Conservation (phyloP, 768 basidiomycete genomes). For the Naganishia kalamii region DNA sequence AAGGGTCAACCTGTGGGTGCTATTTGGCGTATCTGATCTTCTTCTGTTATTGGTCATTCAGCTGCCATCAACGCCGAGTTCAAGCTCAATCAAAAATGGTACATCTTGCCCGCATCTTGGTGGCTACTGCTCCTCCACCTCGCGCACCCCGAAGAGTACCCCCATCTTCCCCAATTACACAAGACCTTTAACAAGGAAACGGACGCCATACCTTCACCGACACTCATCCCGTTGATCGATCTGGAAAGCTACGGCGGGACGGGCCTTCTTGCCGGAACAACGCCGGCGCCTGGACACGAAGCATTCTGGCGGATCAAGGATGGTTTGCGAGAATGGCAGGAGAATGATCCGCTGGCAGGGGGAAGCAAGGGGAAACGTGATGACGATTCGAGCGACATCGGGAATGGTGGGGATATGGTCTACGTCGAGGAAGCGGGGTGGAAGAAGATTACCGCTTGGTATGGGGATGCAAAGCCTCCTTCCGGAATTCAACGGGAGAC, state of each 20-base stretch:
- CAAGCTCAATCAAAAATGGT: slow-evolving; percentile 18
- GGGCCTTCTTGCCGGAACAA: not conserved
- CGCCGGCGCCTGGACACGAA: slow-evolving; percentile 9
- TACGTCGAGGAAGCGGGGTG: slow-evolving; percentile 16
- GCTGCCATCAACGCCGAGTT: slow-evolving; percentile 6
- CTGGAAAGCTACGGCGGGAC: not conserved
- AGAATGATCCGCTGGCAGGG: not conserved
- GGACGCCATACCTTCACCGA: not conserved
- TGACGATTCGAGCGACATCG: not conserved
- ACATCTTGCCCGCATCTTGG: slow-evolving; percentile 22
- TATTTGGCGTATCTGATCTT: not conserved
- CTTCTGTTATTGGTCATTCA: not conserved
- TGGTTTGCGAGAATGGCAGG: slow-evolving; percentile 10
- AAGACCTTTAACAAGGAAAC: not conserved
- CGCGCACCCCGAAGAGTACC: slow-evolving; percentile 18
- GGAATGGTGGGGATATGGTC: slow-evolving; percentile 15
- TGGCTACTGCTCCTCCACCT: slow-evolving; percentile 19
- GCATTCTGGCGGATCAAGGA: slow-evolving; percentile 17
- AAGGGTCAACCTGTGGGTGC: not conserved
- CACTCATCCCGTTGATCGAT: not conserved
- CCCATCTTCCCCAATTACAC: not conserved
- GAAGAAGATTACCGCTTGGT: slow-evolving; percentile 25
- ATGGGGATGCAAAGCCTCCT: not conserved
- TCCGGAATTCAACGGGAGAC: slow-evolving; percentile 6
- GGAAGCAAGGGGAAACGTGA: slow-evolving; percentile 12